phyloP scores from a whole-genome alignment of 139 green algal genomes.

The Coelastrella sp. region DNA sequence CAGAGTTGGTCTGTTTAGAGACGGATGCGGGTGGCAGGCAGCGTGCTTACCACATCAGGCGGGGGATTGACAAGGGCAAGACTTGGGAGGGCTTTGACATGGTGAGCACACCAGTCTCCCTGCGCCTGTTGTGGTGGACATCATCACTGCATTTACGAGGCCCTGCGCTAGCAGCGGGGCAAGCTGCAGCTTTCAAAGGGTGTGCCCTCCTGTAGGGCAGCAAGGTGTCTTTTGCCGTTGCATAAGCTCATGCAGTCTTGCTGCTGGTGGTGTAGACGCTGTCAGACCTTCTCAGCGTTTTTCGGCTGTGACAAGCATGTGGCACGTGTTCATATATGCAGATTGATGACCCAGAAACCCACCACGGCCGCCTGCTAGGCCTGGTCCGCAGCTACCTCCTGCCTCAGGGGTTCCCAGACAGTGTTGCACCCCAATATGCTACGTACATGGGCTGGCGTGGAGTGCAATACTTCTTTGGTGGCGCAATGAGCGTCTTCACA shows the following conservation, averaged over 20 bases:
- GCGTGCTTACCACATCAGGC: slow-evolving; percentile 55
- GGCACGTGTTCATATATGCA: too few relatives aligned
- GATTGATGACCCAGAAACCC: slow-evolving; percentile 46
- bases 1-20: slow-evolving; percentile 59
- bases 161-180: too few relatives aligned
- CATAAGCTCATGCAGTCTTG: too few relatives aligned
- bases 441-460: slow-evolving; percentile 89
- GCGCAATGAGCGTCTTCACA: slow-evolving; percentile 82
- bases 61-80: slow-evolving; percentile 35
- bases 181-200: too few relatives aligned
- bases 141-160: too few relatives aligned
- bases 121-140: too few relatives aligned
- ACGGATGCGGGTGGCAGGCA: slow-evolving; percentile 50
- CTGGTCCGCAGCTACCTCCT: slow-evolving; percentile 63
- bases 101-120: too few relatives aligned
- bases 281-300: too few relatives aligned
- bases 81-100: slow-evolving; percentile 63
- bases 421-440: slow-evolving; percentile 83
- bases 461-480: slow-evolving; percentile 93
- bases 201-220: too few relatives aligned
- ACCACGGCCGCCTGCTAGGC: slow-evolving; percentile 35
- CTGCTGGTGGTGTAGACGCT: too few relatives aligned
- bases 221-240: too few relatives aligned
- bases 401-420: slow-evolving; percentile 84
- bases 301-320: too few relatives aligned